Base-by-base conservation (phyloP, 306 rosid genomes). In the Quercus wislizeni region DNA sequence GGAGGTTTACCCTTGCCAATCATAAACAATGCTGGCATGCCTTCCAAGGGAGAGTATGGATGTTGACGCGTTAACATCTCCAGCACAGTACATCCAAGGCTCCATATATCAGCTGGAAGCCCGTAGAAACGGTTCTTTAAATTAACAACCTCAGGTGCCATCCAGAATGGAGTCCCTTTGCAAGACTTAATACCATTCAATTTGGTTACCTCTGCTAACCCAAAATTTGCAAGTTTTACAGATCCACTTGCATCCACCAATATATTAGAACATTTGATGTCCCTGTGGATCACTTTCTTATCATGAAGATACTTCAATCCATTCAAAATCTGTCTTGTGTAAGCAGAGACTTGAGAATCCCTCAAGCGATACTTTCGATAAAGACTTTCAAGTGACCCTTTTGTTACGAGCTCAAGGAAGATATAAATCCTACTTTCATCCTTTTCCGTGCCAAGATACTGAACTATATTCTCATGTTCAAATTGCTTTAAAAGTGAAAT, bases 361-460 rank as follows among this genome's bases (percentile, higher is more conserved):
- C 74, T 74, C 57, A 87, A 80, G 17, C 49, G 30, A 76, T 85
- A 89, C 78, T 84, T 87, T 52, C 81, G 75, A 78, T 90, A 87
- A 23, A 87, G 87, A 59, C 75, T 82, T 73, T 83, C 83, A 70
- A 90, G 84, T 54, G 91, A 87, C 18, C 93, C 93, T 85, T 87
- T 87, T 46, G 88, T 79, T 19, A 87, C 90, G 72, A 89, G 92
- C 87, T 89, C 92, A 25, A 89, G 89, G 80, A 89, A 89, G 86
- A 89, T 89, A 80, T 85, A 85, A 25, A 89, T 74, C 58, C 76
- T 85, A 55, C 71, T 74, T 23, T 83, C 67, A 10, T 85, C 87
- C 92, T 76, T 87, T 81, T 89, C 87, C 13, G 89, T 85, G 74
- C 92, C 92, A 61, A 85, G 58, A 85, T 87, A 87, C 52, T 69